Base-by-base conservation (phyloP, 1,284 basidiomycete species). In the Mycena citricolor region DNA sequence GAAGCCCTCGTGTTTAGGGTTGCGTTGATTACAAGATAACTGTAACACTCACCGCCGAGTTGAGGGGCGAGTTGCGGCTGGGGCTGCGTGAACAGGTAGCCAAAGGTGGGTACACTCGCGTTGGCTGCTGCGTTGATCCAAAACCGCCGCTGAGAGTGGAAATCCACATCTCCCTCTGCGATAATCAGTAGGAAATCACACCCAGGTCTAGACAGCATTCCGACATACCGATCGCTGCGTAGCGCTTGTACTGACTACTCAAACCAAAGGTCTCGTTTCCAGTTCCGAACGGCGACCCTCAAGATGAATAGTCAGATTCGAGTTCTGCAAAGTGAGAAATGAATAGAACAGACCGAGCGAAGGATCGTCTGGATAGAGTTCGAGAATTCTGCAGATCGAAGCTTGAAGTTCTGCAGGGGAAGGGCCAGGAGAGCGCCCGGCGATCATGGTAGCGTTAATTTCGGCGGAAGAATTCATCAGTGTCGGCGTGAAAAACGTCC, bases 211-310 rank as follows among this genome's bases (percentile, higher is more conserved):
- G 54, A 21, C 35, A 41, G 33, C 11, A 25, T n/a, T n/a, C 17
- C 20, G 20, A 52, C 56, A 17, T 22, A 71, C 71, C 24, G 19
- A 77, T 54, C 3, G 75, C 68, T 17, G 74, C 61, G 20, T 55
- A 59, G 17, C 70, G 67, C 49, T 79, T 79, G 55, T 59, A 77
- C 20, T 66, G 57, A 25, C 59, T 57, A 22, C 61, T 64, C 3
- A 71, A 57, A 0, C 73, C 74, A 47, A 77, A 78, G 0, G 73
- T 75, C 23, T 75, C 59, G 44, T 71, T 71, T 1, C 76, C 76
- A 0, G 75, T 75, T 24, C 67, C 66, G 51, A 67, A 78, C 0
- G 76, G 77, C 0, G 70, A 73, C 0, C 76, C 76, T 50, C n/a
- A 12, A 24, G 11, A 13, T 30, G 14, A 26, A 24, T 26, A 26